phyloP scores from a whole-genome alignment of 257 asterid species.

The Anisodus acutangulus region DNA sequence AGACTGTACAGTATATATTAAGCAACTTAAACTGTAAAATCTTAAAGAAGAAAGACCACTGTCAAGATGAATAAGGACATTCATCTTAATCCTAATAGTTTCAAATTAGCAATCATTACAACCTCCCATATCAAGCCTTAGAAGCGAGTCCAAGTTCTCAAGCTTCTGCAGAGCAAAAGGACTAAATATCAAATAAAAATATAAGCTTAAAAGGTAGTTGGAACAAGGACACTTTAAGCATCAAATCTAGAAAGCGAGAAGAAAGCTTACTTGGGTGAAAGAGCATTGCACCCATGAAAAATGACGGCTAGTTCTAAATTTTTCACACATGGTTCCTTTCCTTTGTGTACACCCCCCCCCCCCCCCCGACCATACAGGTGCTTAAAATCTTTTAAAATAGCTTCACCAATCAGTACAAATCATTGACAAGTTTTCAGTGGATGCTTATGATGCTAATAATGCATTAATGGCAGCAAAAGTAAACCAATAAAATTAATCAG shows the following conservation, averaged over 20 bases:
- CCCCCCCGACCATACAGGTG: background rate
- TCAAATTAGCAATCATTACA: background rate
- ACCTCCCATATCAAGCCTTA: background rate
- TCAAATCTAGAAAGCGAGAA: background rate
- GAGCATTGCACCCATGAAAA: background rate
- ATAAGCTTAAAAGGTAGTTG: background rate
- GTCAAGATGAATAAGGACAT: background rate
- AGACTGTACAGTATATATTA: constrained; percentile 1
- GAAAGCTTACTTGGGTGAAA: constrained; percentile 1
- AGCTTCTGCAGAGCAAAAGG: background rate
- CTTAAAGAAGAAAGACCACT: background rate
- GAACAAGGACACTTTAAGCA: background rate
- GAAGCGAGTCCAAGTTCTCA: constrained; percentile 15
- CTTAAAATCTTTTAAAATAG: background rate
- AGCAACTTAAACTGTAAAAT: background rate
- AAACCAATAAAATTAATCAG: background rate
- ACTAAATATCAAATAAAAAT: background rate
- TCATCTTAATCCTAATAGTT: background rate
- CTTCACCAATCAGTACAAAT: background rate
- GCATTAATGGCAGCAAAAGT: background rate
- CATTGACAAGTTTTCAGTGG: background rate
- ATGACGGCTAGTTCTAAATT: background rate
- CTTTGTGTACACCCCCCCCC: background rate
- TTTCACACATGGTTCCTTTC: background rate
- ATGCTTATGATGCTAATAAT: background rate